Conservation (phyloP, 805 yeast species). For the Yamadazyma ubonensis region DNA sequence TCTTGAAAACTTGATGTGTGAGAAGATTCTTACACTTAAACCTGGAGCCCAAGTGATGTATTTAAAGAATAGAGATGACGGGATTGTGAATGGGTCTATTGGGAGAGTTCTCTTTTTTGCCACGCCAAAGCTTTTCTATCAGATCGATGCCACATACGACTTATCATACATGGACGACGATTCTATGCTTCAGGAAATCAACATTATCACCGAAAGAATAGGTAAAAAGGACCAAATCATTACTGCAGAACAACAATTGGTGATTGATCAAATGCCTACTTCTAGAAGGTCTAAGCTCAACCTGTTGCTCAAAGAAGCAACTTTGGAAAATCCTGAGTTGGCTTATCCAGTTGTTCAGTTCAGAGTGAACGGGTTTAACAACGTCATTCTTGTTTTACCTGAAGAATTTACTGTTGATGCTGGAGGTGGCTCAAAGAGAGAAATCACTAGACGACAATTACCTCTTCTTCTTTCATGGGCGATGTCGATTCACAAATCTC, state of each 20-base stretch:
- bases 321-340: constrained; percentile 8
- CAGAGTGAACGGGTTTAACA: constrained; percentile 33
- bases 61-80: constrained; percentile 73
- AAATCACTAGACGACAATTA: constrained; percentile 51
- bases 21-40: constrained; percentile 59
- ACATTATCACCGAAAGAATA: constrained; percentile 22
- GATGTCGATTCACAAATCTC: constrained; percentile 78
- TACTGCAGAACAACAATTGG: constrained; percentile 18
- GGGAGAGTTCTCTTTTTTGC: constrained; percentile 70
- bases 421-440: constrained; percentile 11
- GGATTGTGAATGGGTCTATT: constrained; percentile 85
- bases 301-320: constrained; percentile 22
- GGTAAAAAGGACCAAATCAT: constrained; percentile 19
- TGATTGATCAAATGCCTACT: constrained; percentile 22
- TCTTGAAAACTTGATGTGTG: constrained; percentile 71
- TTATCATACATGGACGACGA: constrained; percentile 16
- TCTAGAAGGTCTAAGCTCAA: constrained; percentile 23
- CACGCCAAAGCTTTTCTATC: constrained; percentile 20
- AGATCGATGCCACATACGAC: constrained; percentile 26
- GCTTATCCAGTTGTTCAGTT: constrained; percentile 49
- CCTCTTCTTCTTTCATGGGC: constrained; percentile 83
- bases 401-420: constrained; percentile 35
- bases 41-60: constrained; percentile 94
- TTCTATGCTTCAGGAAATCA: constrained; percentile 24
- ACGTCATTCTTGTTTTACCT: constrained; percentile 21